A percentile compares a stretch with the other conserved stretches of the same genome.
phyloP scores from a whole-genome alignment of 768 basidiomycete genomes.

The Rossbeevera mucosa region DNA sequence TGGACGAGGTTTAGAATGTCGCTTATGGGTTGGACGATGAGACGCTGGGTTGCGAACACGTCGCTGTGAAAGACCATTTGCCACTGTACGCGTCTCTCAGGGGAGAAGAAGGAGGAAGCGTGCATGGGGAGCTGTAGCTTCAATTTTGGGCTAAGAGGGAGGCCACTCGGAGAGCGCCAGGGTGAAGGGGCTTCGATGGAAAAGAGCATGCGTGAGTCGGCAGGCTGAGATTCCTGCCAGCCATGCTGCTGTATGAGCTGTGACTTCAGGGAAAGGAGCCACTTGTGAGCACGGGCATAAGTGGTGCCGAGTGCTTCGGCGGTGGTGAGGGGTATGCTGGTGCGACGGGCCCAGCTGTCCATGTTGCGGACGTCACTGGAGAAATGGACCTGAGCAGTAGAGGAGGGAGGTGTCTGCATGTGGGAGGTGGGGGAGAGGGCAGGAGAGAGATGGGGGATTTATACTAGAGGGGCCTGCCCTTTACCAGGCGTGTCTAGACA shows the following conservation, averaged over 20 bases:
- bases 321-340: constrained; percentile 75
- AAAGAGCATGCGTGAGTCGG: constrained; percentile 72
- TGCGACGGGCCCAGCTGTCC: constrained; percentile 79
- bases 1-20: constrained; percentile 67
- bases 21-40: constrained; percentile 63
- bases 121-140: constrained; percentile 71
- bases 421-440: neutral
- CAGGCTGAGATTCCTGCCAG: constrained; percentile 57
- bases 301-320: constrained; percentile 77
- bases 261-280: constrained; percentile 59
- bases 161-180: constrained; percentile 69
- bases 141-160: constrained; percentile 72
- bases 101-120: constrained; percentile 82
- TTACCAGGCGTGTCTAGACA: constrained; percentile 27
- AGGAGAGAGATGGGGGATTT: constrained; percentile 16
- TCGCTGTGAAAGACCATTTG: constrained; percentile 85
- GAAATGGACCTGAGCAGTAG: constrained; percentile 63
- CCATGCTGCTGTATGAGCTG: constrained; percentile 64
- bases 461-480: constrained; percentile 27
- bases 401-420: constrained; percentile 34
- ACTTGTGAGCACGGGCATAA: constrained; percentile 77
- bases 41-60: constrained; percentile 65
- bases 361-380: constrained; percentile 76
- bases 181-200: constrained; percentile 75
- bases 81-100: constrained; percentile 81